Base-by-base conservation (phyloP, 768 basidiomycete species). In the Lentinus tigrinus region DNA sequence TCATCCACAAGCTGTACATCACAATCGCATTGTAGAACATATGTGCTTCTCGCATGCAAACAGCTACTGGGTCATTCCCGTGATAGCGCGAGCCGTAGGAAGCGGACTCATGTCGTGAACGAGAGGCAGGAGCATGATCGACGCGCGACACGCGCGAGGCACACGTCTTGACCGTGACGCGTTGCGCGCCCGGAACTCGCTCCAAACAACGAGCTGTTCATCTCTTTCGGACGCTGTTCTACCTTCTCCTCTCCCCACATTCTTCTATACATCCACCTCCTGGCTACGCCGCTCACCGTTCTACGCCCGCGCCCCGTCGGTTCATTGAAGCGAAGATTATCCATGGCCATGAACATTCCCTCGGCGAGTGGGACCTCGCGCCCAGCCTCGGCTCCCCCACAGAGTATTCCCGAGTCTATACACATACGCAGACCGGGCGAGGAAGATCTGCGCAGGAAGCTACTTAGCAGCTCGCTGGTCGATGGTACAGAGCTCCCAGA, bases 391-490 rank as follows among this genome's bases (percentile, higher is more conserved):
- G 60, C 60, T 27, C 60, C 60, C 10, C 60, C 60, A 9, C 60
- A 61, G 19, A 42, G 56, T 31, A 37, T 52, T 17, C 42, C 60
- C n/a, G 60, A 52, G 28, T 42, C 50, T 21, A 47, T 42, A 39
- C 24, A 34, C 5, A 44, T 54, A 19, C 60, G 52, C 21, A 38
- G 55, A 26, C 42, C 58, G 5, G 60, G 50, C 39, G 51, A 61
- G n/a, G 54, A 43, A 14, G 60, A 61, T 61, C 47, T 61, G 40
- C 60, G 60, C 21, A 38, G 56, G 14, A 56, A 52, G 7, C 28
- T 61, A 14, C 52, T 61, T 48, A 61, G 55, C 54, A 57, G 60
- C 55, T 61, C 60, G 13, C 46, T 61, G 3, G 27, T n/a, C 14
- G 55, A 57, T 26, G 13, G 17, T 24, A 23, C 44, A 14, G 60